A percentile compares a stretch with the other conserved stretches of the same genome.
phyloP scores from a whole-genome alignment of 169 alveolate genomes.

The Cryptosporidium canis region DNA sequence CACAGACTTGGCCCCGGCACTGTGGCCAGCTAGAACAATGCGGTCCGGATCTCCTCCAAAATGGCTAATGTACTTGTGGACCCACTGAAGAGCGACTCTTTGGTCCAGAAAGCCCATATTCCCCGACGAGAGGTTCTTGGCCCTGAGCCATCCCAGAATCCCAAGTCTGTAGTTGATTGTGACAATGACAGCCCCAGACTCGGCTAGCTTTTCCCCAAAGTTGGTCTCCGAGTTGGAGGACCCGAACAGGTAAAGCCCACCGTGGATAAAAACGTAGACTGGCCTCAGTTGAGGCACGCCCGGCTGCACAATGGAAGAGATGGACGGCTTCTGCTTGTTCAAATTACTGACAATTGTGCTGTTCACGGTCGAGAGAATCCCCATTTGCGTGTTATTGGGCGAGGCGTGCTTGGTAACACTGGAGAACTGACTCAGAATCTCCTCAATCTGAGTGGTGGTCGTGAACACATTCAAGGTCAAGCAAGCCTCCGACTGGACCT shows the following conservation, averaged over 20 bases:
- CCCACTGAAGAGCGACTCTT: conserved; percentile 78
- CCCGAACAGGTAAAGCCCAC: conserved; percentile 56
- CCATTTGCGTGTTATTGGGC: conserved; percentile 17
- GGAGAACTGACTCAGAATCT: conserved; percentile 36
- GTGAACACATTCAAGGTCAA: conserved; percentile 57
- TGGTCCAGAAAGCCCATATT: conserved; percentile 80
- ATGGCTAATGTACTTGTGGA: conserved; percentile 74
- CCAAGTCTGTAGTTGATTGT: conserved; percentile 77
- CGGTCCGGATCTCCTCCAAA: conserved; percentile 80
- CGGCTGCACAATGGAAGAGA: conserved; percentile 35
- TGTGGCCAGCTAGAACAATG: conserved; percentile 76
- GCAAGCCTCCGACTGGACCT: conserved; percentile 64
- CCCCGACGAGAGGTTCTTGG: conserved; percentile 41
- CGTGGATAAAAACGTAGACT: conserved; percentile 60
- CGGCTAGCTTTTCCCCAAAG: conserved; percentile 57
- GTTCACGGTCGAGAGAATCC: conserved; percentile 21
- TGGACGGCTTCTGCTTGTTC: conserved; percentile 37
- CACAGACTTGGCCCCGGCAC: conserved; percentile 77
- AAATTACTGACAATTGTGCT: conserved; percentile 3
- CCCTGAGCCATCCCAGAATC: conserved; percentile 74
- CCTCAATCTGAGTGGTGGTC: conserved; percentile 19
- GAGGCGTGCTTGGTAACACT: conserved; percentile 38
- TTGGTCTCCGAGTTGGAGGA: conserved; percentile 55
- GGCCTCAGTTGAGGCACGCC: conserved; percentile 11
- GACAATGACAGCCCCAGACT: conserved; percentile 74